Base-by-base conservation (phyloP, 1,284 basidiomycete genomes). In the Ceratobasidium sp. region DNA sequence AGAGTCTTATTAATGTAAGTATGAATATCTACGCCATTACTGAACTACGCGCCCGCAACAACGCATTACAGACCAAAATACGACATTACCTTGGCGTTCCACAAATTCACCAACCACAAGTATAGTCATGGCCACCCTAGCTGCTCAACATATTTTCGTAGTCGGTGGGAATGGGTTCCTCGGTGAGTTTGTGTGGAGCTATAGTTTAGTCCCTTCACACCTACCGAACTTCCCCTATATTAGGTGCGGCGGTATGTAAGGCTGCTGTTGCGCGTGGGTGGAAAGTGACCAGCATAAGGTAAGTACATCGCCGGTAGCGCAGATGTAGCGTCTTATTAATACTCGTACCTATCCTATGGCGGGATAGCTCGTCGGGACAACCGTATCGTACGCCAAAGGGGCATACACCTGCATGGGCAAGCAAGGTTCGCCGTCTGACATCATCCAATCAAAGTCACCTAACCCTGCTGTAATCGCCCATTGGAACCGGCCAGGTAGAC, bases 111-210 rank as follows among this genome's bases (percentile, higher is more conserved):
- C 31, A 29, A 58, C 22, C 54, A 58, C 54, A 4, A 58, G 22
- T 13, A 29, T 34, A 6, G 43, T 37, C 9, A 64, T 64, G 62
- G 46, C 46, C 19, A n/a, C 31, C 29, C 11, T 51, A 9, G 41
- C 46, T 11, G 77, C 85, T 76, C 88, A 86, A 76, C 89, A 86
- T 80, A 86, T 98, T 75, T 88, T 96, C 8, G 95, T 98, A 39
- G 89, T 98, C 0, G 96, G 96, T 22, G 96, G 96, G 39, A 98
- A 98, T 82, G 96, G 96, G 14, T 98, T 97, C 84, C 89, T 98
- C 77, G 96, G 95, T 93, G 78, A 76, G 84, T 76, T 5, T 7
- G 31, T 34, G 76, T 76, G 14, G 61, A 41, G 31, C 37, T 41
- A 34, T 75, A 65, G n/a, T 65, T 61, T 39, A 22, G 13, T 41